A percentile compares a stretch with the other conserved stretches of the same genome.
Conservation (phyloP, 306 rosid species). For the Ammopiptanthus mongolicus region DNA sequence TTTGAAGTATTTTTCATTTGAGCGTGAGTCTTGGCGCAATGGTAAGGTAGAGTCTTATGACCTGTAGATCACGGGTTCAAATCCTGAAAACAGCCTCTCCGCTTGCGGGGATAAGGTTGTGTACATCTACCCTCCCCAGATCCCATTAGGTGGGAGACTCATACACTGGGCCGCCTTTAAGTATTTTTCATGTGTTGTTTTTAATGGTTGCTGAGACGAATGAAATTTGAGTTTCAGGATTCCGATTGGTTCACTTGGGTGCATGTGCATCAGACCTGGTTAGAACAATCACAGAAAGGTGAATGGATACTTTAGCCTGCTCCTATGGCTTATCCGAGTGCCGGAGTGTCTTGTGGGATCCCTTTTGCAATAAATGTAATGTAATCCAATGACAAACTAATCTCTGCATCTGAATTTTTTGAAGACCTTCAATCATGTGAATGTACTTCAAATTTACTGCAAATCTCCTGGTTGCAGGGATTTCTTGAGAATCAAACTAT, state of each 20-base stretch:
- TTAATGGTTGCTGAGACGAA: conserved; percentile 21
- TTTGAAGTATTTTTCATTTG: not conserved
- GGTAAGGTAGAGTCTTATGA: no score
- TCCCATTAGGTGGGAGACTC: no score
- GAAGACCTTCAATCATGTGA: not conserved
- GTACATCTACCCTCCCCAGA: no score
- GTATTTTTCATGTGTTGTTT: not conserved
- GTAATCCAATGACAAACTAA: not conserved
- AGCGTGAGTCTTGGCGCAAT: no score
- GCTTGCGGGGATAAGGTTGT: no score
- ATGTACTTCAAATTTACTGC: conserved; percentile 11
- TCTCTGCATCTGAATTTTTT: conserved; percentile 14
- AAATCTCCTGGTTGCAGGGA: conserved; percentile 18
- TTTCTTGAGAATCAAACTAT: conserved; percentile 11
- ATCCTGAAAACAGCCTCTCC: no score
- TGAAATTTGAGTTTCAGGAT: conserved; percentile 48
- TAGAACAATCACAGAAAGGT: conserved; percentile 32
- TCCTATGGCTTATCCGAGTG: conserved; percentile 11
- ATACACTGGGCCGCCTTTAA: no score
- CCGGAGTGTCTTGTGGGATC: not conserved
- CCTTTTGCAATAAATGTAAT: conserved; percentile 33
- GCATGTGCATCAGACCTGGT: conserved; percentile 63
- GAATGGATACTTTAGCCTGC: conserved; percentile 34
- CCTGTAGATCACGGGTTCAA: no score
- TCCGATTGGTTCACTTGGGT: conserved; percentile 45